Base-by-base conservation (phyloP, 768 basidiomycete species). In the Lactarius psammicola region DNA sequence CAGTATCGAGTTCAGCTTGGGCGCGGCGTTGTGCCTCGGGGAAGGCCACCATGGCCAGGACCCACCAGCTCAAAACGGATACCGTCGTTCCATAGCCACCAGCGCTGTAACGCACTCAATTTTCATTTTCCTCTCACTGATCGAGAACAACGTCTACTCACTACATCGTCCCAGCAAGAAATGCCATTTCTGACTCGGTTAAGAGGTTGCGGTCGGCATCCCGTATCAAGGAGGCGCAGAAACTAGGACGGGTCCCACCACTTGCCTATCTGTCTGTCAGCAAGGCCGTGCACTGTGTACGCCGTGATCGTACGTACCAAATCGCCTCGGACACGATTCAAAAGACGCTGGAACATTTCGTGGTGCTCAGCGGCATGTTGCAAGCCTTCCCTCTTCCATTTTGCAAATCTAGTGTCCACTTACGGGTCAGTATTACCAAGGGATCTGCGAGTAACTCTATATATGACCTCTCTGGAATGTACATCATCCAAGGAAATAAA, bases 1-100 rank as follows among this genome's bases (percentile, higher is more conserved):
- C 70, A 0, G 30, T 1, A 17, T 72, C 70, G 1, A 73, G 42
- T 28, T 73, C 68, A 26, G 26, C 63, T 56, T 72, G 72, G 7
- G 70, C 72, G 10, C 58, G 62, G 2, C 20, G 23, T n/a, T 69
- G 66, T 0, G 61, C 51, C 10, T 69, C 64, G 1, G 72, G 72
- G 18, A 68, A 36, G 15, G 70, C 59, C 3, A 72, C 30, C 64
- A 72, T 64, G 1, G 67, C 69, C 4, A 69, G 60, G 4, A 59
- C 4, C 64, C 63, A 70, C 61, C 69, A 64, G n/a, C 17, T 23
- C 9, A 70, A 2, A 13, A 46, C 18, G 5, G 59, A 34, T 42
- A 36, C 9, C 0, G 51, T 65, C 1, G 68, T 69, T 17, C 62
- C 66, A 0, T 61, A 44, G 3, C 62, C 68, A 10, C 61, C 68